Base-by-base conservation (phyloP, 352 stramenopile genomes). In the Globisporangium mamillatum region DNA sequence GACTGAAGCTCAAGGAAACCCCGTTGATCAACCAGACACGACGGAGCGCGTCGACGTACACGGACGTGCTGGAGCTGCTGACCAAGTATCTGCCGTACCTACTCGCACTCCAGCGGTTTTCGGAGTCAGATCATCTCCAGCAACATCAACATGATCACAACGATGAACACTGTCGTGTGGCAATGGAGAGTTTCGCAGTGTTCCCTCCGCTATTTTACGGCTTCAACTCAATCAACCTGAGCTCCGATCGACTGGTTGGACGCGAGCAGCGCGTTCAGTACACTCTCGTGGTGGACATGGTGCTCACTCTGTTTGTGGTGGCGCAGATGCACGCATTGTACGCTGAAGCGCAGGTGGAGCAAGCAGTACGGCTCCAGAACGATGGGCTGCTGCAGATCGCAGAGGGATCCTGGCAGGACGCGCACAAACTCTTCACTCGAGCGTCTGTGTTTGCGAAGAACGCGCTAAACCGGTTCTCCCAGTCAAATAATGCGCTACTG, bases 181-280 rank as follows among this genome's bases (percentile, higher is more conserved):
- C 12, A 12, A 52, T 14, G 24, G 20, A 58, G 20, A 27, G n/a
- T 12, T 7, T 63, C 9, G 27, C 48, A 14, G 24, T 66, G n/a
- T 88, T 80, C 64, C 62, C 74, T 0, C 76, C 78, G 24, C 67
- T 91, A 0, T 88, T 91, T 59, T 77, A 80, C 62, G 83, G 81
- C 4, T 75, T 81, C 58, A 74, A 67, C 4, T 71, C 59, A 7
- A 59, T 75, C n/a, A 67, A 81, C 41, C 46, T 87, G n/a, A 54
- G 72, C 16, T 41, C 41, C 2, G 75, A 88, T 36, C 66, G 74
- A n/a, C 24, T 82, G 0, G 57, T 80, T 10, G 72, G 77, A 2
- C 65, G 66, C 7, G 67, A 79, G 14, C 73, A 77, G 1, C 29
- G 59, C 3, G 32, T 74, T 60, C 29, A 64, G 22, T 67, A 63